A percentile compares a stretch with the other conserved stretches of the same genome.
phyloP scores from a whole-genome alignment of 176 grass and related monocot species.

The Typha latifolia region DNA sequence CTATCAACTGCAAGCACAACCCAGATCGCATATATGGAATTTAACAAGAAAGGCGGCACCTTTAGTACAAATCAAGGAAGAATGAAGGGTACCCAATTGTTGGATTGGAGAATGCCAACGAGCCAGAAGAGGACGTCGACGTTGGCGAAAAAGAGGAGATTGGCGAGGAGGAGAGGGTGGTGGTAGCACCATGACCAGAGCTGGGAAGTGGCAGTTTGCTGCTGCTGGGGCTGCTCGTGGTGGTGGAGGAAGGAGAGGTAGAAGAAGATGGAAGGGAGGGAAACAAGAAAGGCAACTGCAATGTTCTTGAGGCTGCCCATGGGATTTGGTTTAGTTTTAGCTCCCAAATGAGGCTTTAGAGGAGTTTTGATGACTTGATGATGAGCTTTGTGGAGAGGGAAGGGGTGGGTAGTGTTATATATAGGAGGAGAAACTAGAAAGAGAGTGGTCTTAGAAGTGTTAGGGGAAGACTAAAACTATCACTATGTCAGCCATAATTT shows the following conservation, averaged over 20 bases:
- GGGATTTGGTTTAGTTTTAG: neutral
- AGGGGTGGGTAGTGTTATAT: neutral
- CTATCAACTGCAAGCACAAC: constrained; percentile 56
- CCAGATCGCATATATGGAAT: neutral
- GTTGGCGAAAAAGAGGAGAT: constrained; percentile 78
- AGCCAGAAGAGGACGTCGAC: constrained; percentile 95
- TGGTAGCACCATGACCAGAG: constrained; percentile 55
- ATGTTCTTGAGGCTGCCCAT: constrained; percentile 53
- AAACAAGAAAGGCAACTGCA: constrained; percentile 47
- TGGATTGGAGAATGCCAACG: constrained; percentile 65
- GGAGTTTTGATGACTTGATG: too few species aligned
- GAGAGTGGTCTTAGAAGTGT: too few species aligned
- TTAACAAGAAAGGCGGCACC: neutral
- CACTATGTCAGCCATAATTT: too few species aligned
- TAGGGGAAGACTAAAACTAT: too few species aligned
- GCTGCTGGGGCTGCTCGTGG: neutral
- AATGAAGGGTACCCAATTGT: constrained; percentile 57
- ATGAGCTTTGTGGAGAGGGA: neutral
- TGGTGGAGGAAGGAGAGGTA: constrained; percentile 49
- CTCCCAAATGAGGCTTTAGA: neutral
- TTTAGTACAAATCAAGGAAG: neutral
- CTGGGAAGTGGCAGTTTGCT: neutral
- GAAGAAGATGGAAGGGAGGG: constrained; percentile 83
- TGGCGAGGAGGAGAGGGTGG: constrained; percentile 76
- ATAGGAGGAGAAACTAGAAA: too few species aligned